Conservation (phyloP, 176 grass and related monocot genomes). For the Bolboschoenus planiculmis region DNA sequence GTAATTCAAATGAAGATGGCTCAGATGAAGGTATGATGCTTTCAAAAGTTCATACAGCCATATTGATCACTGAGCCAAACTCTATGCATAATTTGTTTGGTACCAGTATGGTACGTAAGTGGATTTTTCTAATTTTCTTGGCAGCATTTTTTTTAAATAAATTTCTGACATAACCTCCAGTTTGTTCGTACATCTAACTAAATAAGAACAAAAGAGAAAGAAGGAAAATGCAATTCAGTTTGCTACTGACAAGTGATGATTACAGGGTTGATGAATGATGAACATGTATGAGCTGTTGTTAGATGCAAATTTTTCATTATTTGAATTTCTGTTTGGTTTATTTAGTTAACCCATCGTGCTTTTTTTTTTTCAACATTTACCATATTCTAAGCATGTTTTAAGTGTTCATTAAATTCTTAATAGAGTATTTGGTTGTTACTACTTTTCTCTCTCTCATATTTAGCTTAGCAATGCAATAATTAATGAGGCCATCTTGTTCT, state of each 20-base stretch:
- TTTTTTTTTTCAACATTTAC: neutral
- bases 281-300: neutral
- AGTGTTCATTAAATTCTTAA: neutral
- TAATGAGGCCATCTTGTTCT: neutral
- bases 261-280: neutral
- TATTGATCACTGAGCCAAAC: neutral
- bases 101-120: neutral
- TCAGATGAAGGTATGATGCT: slow-evolving; percentile 12
- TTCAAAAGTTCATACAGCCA: neutral
- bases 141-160: neutral
- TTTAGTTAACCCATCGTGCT: neutral
- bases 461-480: neutral
- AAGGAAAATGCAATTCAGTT: neutral
- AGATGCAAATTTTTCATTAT: neutral
- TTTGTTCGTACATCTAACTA: neutral
- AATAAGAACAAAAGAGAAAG: neutral
- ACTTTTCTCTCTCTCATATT: neutral
- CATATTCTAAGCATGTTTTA: neutral
- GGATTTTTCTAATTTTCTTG: neutral
- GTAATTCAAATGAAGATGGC: slow-evolving; percentile 9
- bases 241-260: neutral
- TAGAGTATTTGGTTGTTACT: neutral
- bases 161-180: neutral
- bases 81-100: neutral
- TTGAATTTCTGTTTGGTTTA: neutral